These are phyloP conservation scores for Celoporthe dispersa DNA, from an alignment of 2,329 filamentous ascomycete genomes.

Conservation along the genomic window DNA sequence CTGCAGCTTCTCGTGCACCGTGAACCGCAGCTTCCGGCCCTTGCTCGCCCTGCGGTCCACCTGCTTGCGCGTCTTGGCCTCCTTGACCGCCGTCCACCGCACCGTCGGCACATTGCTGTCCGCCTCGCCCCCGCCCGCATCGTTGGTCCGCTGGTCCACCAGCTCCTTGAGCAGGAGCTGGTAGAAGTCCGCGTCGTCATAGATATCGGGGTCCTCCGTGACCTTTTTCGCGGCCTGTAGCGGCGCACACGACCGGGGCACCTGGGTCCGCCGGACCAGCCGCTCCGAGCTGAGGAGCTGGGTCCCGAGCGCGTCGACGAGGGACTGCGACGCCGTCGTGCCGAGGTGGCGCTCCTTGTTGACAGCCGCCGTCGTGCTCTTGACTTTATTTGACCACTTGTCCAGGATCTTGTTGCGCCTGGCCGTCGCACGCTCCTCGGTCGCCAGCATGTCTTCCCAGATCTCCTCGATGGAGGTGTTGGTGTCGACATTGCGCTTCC, in stretches of 20 bases:
- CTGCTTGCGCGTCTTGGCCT: conserved; percentile 78
- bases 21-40: conserved; percentile 90
- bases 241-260: conserved; percentile 77
- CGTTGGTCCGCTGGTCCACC: conserved; percentile 82
- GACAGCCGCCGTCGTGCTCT: conserved; percentile 60
- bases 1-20: conserved; percentile 94
- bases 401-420: conserved; percentile 76
- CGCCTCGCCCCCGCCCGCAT: conserved; percentile 53
- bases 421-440: conserved; percentile 63
- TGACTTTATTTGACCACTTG: conserved; percentile 87
- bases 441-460: conserved; percentile 71
- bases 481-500: conserved; percentile 57
- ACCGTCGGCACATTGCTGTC: conserved; percentile 50
- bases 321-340: conserved; percentile 56
- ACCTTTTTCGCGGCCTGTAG: conserved; percentile 64
- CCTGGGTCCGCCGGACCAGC: conserved; percentile 69
- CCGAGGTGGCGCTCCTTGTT: conserved; percentile 59
- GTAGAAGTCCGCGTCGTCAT: conserved; percentile 96
- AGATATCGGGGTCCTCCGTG: conserved; percentile 67
- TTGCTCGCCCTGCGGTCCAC: conserved; percentile 96
- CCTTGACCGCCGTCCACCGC: conserved; percentile 70
- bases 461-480: conserved; percentile 67
- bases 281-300: conserved; percentile 71
- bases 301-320: conserved; percentile 70
- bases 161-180: conserved; percentile 90